Percentiles rank a stretch among this genome's conserved stretches.
These are phyloP conservation scores for Leucosporidium scottii DNA, from an alignment of 768 basidiomycete species.

Conservation along the genomic window DNA sequence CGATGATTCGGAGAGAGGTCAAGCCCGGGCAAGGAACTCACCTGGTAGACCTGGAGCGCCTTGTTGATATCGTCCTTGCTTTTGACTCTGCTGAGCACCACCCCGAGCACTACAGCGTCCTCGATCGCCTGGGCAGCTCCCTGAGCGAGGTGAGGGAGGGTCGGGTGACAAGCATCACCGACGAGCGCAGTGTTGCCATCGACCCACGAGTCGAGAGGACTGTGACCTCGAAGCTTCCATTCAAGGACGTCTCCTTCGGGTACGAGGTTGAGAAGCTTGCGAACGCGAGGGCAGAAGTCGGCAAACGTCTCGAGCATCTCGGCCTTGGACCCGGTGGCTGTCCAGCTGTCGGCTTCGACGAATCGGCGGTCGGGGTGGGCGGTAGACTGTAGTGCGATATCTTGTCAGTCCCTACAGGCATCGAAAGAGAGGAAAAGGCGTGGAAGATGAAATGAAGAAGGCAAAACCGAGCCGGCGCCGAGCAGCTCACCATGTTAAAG, in stretches of 20 bases:
- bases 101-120: conserved; percentile 44
- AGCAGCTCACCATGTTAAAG: conserved; percentile 42
- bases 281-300: conserved; percentile 44
- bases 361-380: conserved; percentile 45
- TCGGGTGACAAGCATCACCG: conserved; percentile 46
- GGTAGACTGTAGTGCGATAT: conserved; percentile 32
- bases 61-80: conserved; percentile 36
- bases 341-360: conserved; percentile 42
- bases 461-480: background rate
- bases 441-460: background rate
- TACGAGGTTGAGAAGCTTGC: conserved; percentile 43
- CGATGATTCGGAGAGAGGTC: too few relatives aligned
- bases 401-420: too few relatives aligned
- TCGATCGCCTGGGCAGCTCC: conserved; percentile 48
- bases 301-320: conserved; percentile 43
- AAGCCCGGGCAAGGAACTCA: background rate
- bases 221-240: conserved; percentile 45
- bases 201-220: conserved; percentile 45
- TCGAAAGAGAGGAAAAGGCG: too few relatives aligned
- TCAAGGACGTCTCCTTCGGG: conserved; percentile 44
- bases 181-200: conserved; percentile 41
- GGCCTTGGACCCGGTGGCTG: conserved; percentile 41
- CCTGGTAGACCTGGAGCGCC: conserved; percentile 37
- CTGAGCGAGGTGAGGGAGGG: conserved; percentile 42
- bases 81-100: conserved; percentile 38